Conservation (phyloP, 1,284 basidiomycete species). For the Malassezia arunalokei region DNA sequence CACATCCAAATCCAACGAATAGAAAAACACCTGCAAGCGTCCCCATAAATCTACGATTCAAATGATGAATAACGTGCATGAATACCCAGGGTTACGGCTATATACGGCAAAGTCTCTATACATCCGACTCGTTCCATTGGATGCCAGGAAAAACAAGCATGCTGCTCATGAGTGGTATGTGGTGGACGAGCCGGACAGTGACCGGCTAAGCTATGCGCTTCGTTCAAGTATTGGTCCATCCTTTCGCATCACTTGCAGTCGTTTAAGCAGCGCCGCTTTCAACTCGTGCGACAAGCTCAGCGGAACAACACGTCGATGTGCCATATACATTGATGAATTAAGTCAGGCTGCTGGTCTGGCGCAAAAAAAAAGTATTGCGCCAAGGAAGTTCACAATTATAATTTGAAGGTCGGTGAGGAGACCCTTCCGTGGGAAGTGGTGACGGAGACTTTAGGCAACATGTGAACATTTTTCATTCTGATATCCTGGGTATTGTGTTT, state of each 20-base stretch:
- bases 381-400: neutral
- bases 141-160: no score
- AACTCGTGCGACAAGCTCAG: neutral
- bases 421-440: constrained; percentile 25
- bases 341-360: constrained; percentile 11
- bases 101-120: no score
- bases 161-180: no score
- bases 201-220: no score
- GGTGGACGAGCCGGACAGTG: no score
- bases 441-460: constrained; percentile 20
- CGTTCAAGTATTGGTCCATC: no score
- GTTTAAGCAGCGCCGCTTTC: neutral
- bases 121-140: no score
- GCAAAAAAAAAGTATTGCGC: constrained; percentile 12
- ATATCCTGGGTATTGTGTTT: constrained; percentile 23
- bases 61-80: no score
- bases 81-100: no score
- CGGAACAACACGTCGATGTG: constrained; percentile 3
- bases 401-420: constrained; percentile 19
- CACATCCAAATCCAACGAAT: no score
- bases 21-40: no score
- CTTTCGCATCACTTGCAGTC: neutral
- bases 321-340: neutral
- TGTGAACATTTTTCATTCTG: constrained; percentile 26
- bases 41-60: no score